These are phyloP conservation scores for Tetramitus jugosus DNA, from an alignment of 208 protist genomes.

Conservation along the genomic window DNA sequence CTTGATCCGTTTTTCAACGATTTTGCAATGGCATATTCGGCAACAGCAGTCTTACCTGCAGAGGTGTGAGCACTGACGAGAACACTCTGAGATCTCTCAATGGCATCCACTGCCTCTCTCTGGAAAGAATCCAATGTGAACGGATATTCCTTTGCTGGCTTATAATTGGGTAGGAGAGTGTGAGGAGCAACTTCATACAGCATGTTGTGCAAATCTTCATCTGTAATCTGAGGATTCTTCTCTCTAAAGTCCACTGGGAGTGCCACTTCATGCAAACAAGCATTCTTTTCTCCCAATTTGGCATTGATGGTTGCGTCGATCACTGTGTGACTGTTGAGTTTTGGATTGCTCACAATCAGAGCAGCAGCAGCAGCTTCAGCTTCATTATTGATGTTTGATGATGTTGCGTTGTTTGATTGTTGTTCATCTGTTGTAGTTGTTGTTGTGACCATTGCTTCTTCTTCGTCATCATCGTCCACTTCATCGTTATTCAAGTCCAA, in stretches of 20 bases:
- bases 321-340: no score
- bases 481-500: no score
- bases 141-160: conserved; percentile 54
- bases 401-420: no score
- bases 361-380: no score
- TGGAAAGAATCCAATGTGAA: conserved; percentile 80
- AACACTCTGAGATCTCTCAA: conserved; percentile 57
- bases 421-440: no score
- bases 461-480: no score
- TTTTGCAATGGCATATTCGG: conserved; percentile 47
- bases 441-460: no score
- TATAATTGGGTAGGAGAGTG: background rate
- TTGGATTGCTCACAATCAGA: no score
- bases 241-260: background rate
- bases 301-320: no score
- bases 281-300: no score
- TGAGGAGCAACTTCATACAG: background rate
- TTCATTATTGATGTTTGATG: no score
- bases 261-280: conserved; percentile 17
- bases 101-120: conserved; percentile 56
- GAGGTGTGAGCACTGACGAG: conserved; percentile 76
- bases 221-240: background rate
- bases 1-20: conserved; percentile 45
- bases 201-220: no score
- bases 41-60: conserved; percentile 56